Conservation (phyloP, 345 rosid species). For the Syzygium aqueum region DNA sequence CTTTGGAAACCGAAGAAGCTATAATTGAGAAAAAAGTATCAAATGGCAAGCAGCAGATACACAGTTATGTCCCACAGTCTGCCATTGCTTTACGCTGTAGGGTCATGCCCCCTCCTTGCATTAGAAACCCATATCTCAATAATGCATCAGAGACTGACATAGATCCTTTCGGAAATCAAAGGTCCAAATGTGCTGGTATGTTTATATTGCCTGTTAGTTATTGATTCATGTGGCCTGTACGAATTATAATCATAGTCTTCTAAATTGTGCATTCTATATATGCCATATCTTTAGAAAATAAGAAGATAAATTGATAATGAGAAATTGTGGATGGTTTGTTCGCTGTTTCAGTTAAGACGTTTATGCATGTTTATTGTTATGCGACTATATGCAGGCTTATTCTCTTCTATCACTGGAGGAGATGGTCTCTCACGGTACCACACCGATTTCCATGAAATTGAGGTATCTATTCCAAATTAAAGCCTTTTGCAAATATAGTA, state of each 20-base stretch:
- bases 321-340: not conserved
- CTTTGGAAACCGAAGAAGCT: constrained; percentile 28
- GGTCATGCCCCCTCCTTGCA: constrained; percentile 92
- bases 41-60: constrained; percentile 21
- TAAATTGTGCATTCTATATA: not conserved
- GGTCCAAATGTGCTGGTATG: constrained; percentile 83
- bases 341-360: not conserved
- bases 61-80: constrained; percentile 67
- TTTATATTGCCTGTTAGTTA: not conserved
- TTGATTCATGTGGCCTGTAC: not conserved
- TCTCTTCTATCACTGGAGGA: constrained; percentile 51
- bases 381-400: constrained; percentile 38
- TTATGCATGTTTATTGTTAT: not conserved
- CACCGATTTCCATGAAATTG: constrained; percentile 90
- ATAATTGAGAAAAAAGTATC: constrained; percentile 20
- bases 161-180: constrained; percentile 72
- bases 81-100: constrained; percentile 84
- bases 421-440: constrained; percentile 90
- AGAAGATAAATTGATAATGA: not conserved
- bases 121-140: constrained; percentile 73
- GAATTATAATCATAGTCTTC: not conserved
- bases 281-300: not conserved
- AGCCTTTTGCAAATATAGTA: not conserved
- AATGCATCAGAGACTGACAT: constrained; percentile 39
- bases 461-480: constrained; percentile 30